Conservation (phyloP, 352 stramenopile genomes). For the Phytophthora quininea region DNA sequence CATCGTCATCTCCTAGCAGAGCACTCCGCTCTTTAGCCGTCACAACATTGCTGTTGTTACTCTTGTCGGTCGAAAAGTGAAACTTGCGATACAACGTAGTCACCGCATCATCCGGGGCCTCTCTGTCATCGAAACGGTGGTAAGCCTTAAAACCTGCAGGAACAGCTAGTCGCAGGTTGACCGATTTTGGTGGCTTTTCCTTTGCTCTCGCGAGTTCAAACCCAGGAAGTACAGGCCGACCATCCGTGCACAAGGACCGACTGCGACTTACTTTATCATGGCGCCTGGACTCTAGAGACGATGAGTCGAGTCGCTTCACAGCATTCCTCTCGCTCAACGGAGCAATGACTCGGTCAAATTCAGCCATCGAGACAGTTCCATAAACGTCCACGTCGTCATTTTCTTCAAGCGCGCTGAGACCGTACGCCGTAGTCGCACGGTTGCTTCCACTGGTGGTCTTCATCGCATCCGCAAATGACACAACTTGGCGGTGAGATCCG, state of each 20-base stretch:
- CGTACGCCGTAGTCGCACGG: slow-evolving; percentile 54
- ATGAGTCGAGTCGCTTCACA: slow-evolving; percentile 44
- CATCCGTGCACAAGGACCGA: slow-evolving; percentile 59
- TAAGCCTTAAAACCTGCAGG: slow-evolving; percentile 52
- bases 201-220: slow-evolving; percentile 53
- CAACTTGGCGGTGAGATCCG: slow-evolving; percentile 45
- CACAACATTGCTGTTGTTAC: slow-evolving; percentile 38
- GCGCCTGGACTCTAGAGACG: slow-evolving; percentile 34
- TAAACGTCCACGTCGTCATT: slow-evolving; percentile 89
- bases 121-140: slow-evolving; percentile 53
- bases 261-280: slow-evolving; percentile 23
- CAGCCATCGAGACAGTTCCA: slow-evolving; percentile 56
- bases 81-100: slow-evolving; percentile 56
- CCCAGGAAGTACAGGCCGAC: slow-evolving; percentile 54
- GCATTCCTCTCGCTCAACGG: slow-evolving; percentile 27
- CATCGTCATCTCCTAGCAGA: slow-evolving; percentile 37
- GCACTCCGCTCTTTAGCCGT: slow-evolving; percentile 58
- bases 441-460: slow-evolving; percentile 42
- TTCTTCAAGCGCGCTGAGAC: slow-evolving; percentile 80
- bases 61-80: slow-evolving; percentile 57
- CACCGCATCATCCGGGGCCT: slow-evolving; percentile 27
- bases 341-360: slow-evolving; percentile 75
- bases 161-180: slow-evolving; percentile 54
- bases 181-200: slow-evolving; percentile 50
- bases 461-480: slow-evolving; percentile 82